Conservation (phyloP, 352 stramenopile species). For the Phytophthora rubi region DNA sequence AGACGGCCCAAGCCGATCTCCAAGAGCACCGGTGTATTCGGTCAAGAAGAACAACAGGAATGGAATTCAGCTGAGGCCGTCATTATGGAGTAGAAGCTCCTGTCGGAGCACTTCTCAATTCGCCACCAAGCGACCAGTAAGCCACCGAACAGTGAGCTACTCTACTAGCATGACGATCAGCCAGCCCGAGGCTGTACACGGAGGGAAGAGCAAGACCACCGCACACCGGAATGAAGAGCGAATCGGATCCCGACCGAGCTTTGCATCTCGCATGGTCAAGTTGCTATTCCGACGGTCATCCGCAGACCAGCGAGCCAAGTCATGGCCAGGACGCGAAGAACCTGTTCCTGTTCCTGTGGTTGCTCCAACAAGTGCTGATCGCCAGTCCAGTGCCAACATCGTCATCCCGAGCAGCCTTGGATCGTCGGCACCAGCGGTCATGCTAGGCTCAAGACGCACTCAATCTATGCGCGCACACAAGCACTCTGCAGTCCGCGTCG, state of each 20-base stretch:
- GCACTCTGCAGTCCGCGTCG: background rate
- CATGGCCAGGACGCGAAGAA: constrained; percentile 21
- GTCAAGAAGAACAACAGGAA: background rate
- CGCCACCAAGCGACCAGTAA: background rate
- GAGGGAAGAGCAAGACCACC: background rate
- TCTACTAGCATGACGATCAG: background rate
- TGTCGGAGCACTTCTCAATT: background rate
- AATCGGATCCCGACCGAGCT: background rate
- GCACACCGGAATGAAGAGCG: background rate
- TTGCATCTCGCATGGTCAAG: constrained; percentile 23
- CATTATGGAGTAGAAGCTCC: background rate
- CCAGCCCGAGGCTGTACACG: background rate
- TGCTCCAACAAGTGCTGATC: background rate
- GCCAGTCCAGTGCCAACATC: constrained; percentile 18
- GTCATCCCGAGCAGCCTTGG: constrained; percentile 7
- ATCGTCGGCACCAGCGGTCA: background rate
- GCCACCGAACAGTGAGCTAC: background rate
- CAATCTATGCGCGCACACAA: background rate
- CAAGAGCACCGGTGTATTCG: constrained; percentile 7
- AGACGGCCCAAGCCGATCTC: background rate
- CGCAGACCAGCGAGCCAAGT: constrained; percentile 14
- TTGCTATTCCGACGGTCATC: constrained; percentile 19
- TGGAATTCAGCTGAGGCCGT: background rate
- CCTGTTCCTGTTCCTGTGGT: background rate
- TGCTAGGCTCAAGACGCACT: background rate